These are phyloP conservation scores for Platanthera zijinensis DNA, from an alignment of 106 monocot genomes.

Conservation along the genomic window DNA sequence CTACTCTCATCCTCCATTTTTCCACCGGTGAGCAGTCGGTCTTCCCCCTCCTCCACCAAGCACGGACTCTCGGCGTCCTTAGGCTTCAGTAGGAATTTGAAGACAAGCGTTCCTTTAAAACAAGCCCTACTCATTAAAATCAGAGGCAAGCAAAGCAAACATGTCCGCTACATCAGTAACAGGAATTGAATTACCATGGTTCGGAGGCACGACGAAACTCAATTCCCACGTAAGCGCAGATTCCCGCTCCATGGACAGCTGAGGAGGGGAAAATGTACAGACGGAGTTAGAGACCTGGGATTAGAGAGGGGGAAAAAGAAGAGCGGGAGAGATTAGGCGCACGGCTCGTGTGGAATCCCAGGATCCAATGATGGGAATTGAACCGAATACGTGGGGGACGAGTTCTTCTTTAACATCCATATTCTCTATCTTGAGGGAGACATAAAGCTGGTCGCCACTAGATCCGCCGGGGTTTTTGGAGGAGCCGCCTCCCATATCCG, in stretches of 20 bases:
- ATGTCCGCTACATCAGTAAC: neutral
- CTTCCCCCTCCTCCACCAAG: constrained; percentile 68
- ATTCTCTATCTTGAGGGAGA: constrained; percentile 72
- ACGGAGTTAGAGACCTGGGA: neutral
- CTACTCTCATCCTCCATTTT: constrained; percentile 37
- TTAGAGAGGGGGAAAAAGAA: neutral
- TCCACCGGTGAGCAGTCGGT: constrained; percentile 48
- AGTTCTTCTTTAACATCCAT: constrained; percentile 25
- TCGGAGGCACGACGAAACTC: constrained; percentile 74
- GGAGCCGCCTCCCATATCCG: constrained; percentile 22
- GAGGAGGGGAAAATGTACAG: neutral
- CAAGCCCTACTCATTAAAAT: constrained; percentile 7
- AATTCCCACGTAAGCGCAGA: constrained; percentile 76
- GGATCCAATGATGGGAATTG: constrained; percentile 52
- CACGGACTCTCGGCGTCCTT: constrained; percentile 38
- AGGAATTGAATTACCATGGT: constrained; percentile 46
- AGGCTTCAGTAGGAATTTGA: constrained; percentile 80
- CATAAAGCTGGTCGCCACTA: constrained; percentile 40
- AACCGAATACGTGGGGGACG: constrained; percentile 65
- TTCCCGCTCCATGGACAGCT: constrained; percentile 73
- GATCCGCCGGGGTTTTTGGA: constrained; percentile 22
- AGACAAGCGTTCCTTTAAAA: constrained; percentile 55
- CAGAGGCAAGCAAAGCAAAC: neutral
- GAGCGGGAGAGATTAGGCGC: neutral
- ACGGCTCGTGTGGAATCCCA: constrained; percentile 75